Percentiles rank a stretch among this genome's conserved stretches.
phyloP scores from a whole-genome alignment of 192 early-diverging fungal species.

The Coemansia sp. region DNA sequence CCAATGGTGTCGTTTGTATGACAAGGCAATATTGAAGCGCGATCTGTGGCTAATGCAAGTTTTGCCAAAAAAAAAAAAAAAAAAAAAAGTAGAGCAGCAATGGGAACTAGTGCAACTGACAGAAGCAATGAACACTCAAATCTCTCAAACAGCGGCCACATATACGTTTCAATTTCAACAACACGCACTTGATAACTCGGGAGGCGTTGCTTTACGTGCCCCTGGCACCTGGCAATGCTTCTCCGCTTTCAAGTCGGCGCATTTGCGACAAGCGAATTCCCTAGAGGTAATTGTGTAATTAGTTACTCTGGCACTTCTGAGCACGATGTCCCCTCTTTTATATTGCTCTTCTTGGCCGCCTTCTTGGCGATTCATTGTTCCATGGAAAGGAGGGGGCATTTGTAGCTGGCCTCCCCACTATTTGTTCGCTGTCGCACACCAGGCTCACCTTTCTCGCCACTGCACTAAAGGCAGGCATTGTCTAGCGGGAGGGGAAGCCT shows the following conservation, averaged over 20 bases:
- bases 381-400: conserved; percentile 18
- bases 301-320: background rate
- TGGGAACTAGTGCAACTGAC: too few relatives aligned
- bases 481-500: conserved; percentile 1
- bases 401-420: background rate
- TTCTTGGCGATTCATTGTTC: conserved; percentile 27
- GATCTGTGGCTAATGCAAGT: background rate
- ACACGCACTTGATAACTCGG: background rate
- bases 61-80: background rate
- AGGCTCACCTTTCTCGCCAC: background rate
- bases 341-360: background rate
- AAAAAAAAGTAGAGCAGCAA: background rate
- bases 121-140: background rate
- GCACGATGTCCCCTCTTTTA: background rate
- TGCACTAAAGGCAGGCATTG: background rate
- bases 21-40: background rate
- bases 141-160: background rate
- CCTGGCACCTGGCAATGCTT: conserved; percentile 12
- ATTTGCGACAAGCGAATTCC: background rate
- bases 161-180: background rate
- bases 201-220: conserved; percentile 1
- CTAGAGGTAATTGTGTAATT: background rate
- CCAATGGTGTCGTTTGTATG: background rate
- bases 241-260: conserved; percentile 2
- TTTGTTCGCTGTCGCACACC: background rate